Evolutionary conservation across 2,329 filamentous ascomycete genomes (phyloP).

Genomic region (Apiospora marii): DNA sequence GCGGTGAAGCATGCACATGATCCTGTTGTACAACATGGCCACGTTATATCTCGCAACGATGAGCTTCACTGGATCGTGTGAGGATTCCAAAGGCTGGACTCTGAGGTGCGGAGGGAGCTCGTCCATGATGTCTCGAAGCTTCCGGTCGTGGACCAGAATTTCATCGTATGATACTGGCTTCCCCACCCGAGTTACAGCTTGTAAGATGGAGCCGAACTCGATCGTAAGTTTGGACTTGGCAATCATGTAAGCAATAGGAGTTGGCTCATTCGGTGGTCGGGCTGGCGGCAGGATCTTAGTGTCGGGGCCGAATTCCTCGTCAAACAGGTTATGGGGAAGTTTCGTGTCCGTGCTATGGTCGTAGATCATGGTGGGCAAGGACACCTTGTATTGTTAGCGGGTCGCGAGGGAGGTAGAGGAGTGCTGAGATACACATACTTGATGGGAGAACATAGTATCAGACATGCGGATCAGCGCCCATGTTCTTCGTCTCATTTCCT

Average conservation of each 20-base stretch:
- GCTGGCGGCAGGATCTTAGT: constrained; percentile 73
- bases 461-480: constrained; percentile 77
- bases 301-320: constrained; percentile 78
- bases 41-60: constrained; percentile 87
- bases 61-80: constrained; percentile 81
- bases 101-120: constrained; percentile 82
- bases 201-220: constrained; percentile 76
- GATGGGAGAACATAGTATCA: constrained; percentile 76
- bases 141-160: constrained; percentile 67
- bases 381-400: constrained; percentile 46
- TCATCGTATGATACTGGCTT: constrained; percentile 69
- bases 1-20: constrained; percentile 86
- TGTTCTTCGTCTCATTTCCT: constrained; percentile 75
- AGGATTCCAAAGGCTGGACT: constrained; percentile 77
- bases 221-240: constrained; percentile 73
- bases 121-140: constrained; percentile 67
- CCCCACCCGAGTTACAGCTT: constrained; percentile 65
- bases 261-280: constrained; percentile 73
- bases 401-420: constrained; percentile 41
- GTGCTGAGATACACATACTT: constrained; percentile 62
- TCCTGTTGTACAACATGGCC: constrained; percentile 87
- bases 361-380: constrained; percentile 73
- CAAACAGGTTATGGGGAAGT: constrained; percentile 79
- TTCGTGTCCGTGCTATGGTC: constrained; percentile 78
- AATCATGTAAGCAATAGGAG: constrained; percentile 82